A percentile compares a stretch with the other conserved stretches of the same genome.
phyloP scores from a whole-genome alignment of 129 eudicot species.

The Lonicera japonica region DNA sequence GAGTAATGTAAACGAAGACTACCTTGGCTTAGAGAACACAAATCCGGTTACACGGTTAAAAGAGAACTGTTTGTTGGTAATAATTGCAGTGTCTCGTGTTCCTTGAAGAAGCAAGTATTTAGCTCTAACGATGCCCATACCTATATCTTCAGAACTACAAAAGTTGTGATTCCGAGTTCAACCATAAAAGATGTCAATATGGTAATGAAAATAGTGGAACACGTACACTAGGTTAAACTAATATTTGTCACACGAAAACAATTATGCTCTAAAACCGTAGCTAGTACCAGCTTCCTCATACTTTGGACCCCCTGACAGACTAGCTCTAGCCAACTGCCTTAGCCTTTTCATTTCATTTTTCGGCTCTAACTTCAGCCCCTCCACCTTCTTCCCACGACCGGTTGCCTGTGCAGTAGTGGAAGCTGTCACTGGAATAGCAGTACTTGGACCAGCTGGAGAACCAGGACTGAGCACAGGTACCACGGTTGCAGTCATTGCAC shows the following conservation, averaged over 20 bases:
- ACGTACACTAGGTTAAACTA: not conserved
- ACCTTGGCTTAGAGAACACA: too few relatives aligned
- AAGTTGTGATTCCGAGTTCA: too few relatives aligned
- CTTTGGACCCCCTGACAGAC: conserved; percentile 6
- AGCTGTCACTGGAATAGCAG: not conserved
- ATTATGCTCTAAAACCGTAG: not conserved
- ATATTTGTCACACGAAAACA: not conserved
- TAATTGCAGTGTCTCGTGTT: too few relatives aligned
- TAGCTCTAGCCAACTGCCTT: conserved; percentile 11
- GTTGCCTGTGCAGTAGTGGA: not conserved
- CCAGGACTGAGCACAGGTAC: conserved; percentile 15
- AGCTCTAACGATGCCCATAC: too few relatives aligned
- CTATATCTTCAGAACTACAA: not conserved
- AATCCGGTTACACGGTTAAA: not conserved
- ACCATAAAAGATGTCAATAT: not conserved
- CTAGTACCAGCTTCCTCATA: conserved; percentile 11
- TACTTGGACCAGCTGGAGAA: too few relatives aligned
- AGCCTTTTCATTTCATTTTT: conserved; percentile 14
- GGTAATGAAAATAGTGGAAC: not conserved
- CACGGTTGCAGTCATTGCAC: conserved; percentile 14
- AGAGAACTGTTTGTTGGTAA: not conserved
- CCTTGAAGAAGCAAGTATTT: not conserved
- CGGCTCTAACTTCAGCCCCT: conserved; percentile 10
- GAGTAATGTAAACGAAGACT: too few relatives aligned
- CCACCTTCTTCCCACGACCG: not conserved